A percentile compares a stretch with the other conserved stretches of the same genome.
Evolutionary conservation across 176 grass and related monocot species (phyloP).

Genomic region (Alloteropsis semialata): DNA sequence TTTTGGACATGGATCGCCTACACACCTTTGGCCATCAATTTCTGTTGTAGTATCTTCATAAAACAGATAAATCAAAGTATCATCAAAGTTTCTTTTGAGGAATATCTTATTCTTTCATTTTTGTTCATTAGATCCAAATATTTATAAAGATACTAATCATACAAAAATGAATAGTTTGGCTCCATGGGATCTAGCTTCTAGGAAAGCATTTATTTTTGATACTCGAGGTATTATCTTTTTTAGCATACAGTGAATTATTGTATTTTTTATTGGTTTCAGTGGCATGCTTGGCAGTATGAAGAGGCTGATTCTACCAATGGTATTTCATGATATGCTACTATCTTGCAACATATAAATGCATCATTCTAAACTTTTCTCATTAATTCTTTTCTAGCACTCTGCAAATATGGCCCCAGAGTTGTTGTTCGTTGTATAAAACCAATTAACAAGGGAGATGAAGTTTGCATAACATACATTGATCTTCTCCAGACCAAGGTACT

Average conservation of each 20-base stretch:
- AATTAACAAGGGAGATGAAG: slow-evolving; percentile 70
- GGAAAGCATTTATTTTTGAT: neutral
- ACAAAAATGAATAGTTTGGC: neutral
- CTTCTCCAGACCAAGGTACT: slow-evolving; percentile 78
- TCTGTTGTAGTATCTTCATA: neutral
- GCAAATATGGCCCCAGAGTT: slow-evolving; percentile 65
- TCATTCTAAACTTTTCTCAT: neutral
- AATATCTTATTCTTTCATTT: neutral
- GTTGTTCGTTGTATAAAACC: slow-evolving; percentile 66
- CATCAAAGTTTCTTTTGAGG: neutral
- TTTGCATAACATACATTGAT: slow-evolving; percentile 86
- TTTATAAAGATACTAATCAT: neutral
- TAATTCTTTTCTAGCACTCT: slow-evolving; percentile 36
- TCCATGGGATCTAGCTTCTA: neutral
- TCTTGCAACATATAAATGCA: neutral
- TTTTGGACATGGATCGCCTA: neutral
- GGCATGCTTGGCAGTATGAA: slow-evolving; percentile 38
- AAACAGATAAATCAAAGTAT: neutral
- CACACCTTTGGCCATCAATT: neutral
- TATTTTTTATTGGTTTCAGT: slow-evolving; percentile 49
- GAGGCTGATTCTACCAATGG: slow-evolving; percentile 36
- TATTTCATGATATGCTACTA: slow-evolving; percentile 36
- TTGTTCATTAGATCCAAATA: slow-evolving; percentile 9
- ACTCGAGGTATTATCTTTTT: neutral
- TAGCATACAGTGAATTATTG: neutral